These are phyloP conservation scores for Marasmius sp. DNA, from an alignment of 1,284 basidiomycete genomes.

Conservation along the genomic window DNA sequence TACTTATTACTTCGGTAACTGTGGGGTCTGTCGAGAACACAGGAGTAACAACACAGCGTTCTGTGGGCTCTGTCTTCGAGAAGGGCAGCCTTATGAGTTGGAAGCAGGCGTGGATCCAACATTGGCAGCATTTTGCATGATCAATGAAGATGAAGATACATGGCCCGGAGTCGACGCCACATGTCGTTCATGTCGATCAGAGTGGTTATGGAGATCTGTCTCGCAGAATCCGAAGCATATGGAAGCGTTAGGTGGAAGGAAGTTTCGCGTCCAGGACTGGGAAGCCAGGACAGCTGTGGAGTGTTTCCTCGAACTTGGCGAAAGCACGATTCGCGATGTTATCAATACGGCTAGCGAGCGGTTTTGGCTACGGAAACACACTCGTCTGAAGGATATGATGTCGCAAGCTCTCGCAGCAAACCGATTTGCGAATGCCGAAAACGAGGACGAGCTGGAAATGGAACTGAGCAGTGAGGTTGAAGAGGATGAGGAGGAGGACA, in stretches of 20 bases:
- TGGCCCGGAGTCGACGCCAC: slow-evolving; percentile 67
- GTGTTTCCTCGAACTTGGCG: slow-evolving; percentile 67
- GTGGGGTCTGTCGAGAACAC: slow-evolving; percentile 65
- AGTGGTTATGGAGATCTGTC: slow-evolving; percentile 63
- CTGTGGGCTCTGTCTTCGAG: slow-evolving; percentile 70
- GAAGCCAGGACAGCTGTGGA: slow-evolving; percentile 57
- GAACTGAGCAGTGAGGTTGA: slow-evolving; percentile 48
- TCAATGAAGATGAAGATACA: slow-evolving; percentile 69
- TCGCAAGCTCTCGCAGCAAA: slow-evolving; percentile 64
- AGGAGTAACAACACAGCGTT: slow-evolving; percentile 49
- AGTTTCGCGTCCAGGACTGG: slow-evolving; percentile 54
- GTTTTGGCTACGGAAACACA: slow-evolving; percentile 63
- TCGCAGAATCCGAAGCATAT: slow-evolving; percentile 44
- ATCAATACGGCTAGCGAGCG: slow-evolving; percentile 62
- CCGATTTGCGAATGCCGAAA: slow-evolving; percentile 42
- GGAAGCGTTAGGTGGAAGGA: slow-evolving; percentile 56
- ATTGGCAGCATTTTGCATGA: slow-evolving; percentile 48
- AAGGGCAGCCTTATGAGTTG: slow-evolving; percentile 44
- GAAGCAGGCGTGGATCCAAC: slow-evolving; percentile 28
- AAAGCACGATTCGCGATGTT: slow-evolving; percentile 68
- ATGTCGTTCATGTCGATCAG: slow-evolving; percentile 59
- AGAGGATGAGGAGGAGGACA: slow-evolving; percentile 62
- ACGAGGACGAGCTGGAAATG: slow-evolving; percentile 36
- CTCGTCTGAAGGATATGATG: slow-evolving; percentile 64
- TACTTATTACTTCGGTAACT: slow-evolving; percentile 42